Percentiles rank a stretch among this genome's conserved stretches.
These are phyloP conservation scores for Nicotiana tomentosiformis DNA, from an alignment of 257 asterid genomes.

Conservation along the genomic window DNA sequence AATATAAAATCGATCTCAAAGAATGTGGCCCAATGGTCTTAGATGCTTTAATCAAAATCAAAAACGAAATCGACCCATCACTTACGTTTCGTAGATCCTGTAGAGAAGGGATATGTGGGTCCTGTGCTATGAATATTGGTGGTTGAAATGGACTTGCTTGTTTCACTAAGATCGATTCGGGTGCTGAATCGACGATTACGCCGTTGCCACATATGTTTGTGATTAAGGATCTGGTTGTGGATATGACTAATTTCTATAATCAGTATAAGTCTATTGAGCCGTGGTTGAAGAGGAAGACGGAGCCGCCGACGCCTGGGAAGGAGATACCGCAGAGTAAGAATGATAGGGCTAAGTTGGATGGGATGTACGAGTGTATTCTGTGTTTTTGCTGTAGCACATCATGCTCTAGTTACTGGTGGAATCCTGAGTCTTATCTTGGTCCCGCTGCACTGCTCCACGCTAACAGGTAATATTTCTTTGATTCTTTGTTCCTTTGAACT, in stretches of 20 bases:
- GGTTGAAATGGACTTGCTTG: constrained; percentile 87
- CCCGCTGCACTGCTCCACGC: constrained; percentile 97
- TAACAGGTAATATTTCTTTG: constrained; percentile 41
- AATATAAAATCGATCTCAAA: constrained; percentile 69
- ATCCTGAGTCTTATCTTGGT: constrained; percentile 93
- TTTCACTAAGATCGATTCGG: constrained; percentile 62
- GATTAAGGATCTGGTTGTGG: constrained; percentile 93
- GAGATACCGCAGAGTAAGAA: constrained; percentile 77
- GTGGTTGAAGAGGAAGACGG: constrained; percentile 84
- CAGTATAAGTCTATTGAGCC: constrained; percentile 97
- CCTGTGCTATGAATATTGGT: constrained; percentile 94
- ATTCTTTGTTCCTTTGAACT: background rate
- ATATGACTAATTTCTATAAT: constrained; percentile 86
- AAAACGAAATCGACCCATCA: constrained; percentile 82
- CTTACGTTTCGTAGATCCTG: constrained; percentile 90
- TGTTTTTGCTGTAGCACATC: constrained; percentile 97
- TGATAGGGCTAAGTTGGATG: constrained; percentile 87
- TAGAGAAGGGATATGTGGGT: constrained; percentile 98
- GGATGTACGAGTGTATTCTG: constrained; percentile 93
- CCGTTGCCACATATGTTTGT: constrained; percentile 98
- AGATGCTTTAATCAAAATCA: constrained; percentile 86
- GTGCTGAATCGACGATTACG: constrained; percentile 46
- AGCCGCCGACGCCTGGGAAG: constrained; percentile 54
- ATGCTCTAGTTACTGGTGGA: constrained; percentile 99
- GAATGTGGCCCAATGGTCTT: constrained; percentile 93